Percentiles rank a stretch among this genome's conserved stretches.
phyloP scores from a whole-genome alignment of 1,139 yeast genomes.

The Saccharomyces hybrid region DNA sequence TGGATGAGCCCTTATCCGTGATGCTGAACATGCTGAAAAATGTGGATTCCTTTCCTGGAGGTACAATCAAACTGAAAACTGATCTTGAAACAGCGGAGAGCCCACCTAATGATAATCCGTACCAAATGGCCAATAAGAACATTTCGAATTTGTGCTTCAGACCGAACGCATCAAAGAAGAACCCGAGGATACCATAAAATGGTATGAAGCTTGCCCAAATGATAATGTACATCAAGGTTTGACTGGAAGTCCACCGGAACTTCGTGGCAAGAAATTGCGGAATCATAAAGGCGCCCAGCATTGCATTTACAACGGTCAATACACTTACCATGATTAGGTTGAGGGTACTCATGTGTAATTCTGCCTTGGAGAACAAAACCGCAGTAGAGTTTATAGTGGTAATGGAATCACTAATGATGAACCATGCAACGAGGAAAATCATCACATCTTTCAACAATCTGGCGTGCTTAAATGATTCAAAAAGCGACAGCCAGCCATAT shows the following conservation, averaged over 20 bases:
- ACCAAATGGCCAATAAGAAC: constrained; percentile 60
- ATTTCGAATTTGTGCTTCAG: constrained; percentile 53
- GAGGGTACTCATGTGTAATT: constrained; percentile 56
- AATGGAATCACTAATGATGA: constrained; percentile 60
- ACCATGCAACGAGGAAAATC: constrained; percentile 59
- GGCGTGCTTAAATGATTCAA: constrained; percentile 44
- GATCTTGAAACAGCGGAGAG: constrained; percentile 58
- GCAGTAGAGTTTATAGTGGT: constrained; percentile 73
- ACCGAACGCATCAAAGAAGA: constrained; percentile 44
- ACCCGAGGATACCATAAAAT: constrained; percentile 56
- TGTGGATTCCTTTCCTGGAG: constrained; percentile 60
- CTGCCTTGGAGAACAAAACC: constrained; percentile 58
- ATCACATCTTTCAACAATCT: constrained; percentile 54
- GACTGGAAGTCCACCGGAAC: constrained; percentile 33
- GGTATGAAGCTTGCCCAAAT: constrained; percentile 57
- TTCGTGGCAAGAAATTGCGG: constrained; percentile 43
- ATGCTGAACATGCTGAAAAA: constrained; percentile 64
- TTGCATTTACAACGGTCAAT: constrained; percentile 57
- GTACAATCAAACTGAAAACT: constrained; percentile 55
- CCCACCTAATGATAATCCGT: constrained; percentile 64
- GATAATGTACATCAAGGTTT: constrained; percentile 45
- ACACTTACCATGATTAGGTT: constrained; percentile 50
- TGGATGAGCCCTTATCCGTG: constrained; percentile 68
- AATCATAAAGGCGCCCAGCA: constrained; percentile 49
- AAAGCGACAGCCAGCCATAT: constrained; percentile 55